Base-by-base conservation (phyloP, 169 alveolate species). In the Plasmodium knowlesi region DNA sequence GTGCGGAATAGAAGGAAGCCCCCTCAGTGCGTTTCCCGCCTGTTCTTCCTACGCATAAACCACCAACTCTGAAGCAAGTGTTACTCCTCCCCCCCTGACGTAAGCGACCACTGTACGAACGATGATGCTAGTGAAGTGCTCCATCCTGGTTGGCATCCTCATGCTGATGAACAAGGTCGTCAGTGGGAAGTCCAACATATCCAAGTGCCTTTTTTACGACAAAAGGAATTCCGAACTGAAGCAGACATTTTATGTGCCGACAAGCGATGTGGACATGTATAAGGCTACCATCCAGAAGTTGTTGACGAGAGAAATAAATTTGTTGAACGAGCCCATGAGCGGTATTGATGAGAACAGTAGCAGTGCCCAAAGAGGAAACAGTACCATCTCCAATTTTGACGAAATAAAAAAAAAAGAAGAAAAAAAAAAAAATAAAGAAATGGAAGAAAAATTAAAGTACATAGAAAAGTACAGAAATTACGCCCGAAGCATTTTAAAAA, bases 401-500 rank as follows among this genome's bases (percentile, higher is more conserved):
- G 92, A 84, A 5, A 84, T 84, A 9, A 84, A 73, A 84, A 3
- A 84, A 14, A 84, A 84, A n/a, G 92, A 74, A 3, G 92, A 84
- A 46, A 74, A 43, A 72, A 83, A 83, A 70, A 84, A 84, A 84
- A 71, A 71, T 14, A 84, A 84, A 72, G 92, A 84, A 84, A 72
- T 84, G 34, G 92, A 84, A 84, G 92, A 84, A 46, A 84, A 84
- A 39, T 73, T 84, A 50, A 84, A 84, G 37, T 84, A 84, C 76
- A 84, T 84, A 43, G 92, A 84, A 84, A 84, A 84, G 30, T 84
- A 84, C 79, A 84, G 92, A 84, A 84, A 84, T 72, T 84, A 84
- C 79, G 92, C 92, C 8, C 72, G 37, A 16, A 53, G 57, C 25
- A 70, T 84, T 16, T 72, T 84, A 72, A 84, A 84, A 84, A 84